phyloP scores from a whole-genome alignment of 306 rosid species.

The Glycyrrhiza uralensis region DNA sequence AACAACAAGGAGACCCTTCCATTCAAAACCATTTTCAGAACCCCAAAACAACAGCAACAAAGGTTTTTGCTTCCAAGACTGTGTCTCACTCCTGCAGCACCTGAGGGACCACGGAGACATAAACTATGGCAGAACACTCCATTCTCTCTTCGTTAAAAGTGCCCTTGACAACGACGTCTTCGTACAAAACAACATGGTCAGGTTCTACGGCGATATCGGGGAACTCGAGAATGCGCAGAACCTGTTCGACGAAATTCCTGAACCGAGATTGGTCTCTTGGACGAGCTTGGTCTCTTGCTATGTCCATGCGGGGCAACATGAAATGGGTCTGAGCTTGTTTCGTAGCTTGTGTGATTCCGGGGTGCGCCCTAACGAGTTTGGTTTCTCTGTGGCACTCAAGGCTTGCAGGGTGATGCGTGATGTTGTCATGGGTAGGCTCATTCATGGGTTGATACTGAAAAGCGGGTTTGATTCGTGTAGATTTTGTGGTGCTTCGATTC shows the following conservation, averaged over 20 bases:
- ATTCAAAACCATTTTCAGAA: neutral
- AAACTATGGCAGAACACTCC: constrained; percentile 31
- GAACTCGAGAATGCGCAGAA: constrained; percentile 29
- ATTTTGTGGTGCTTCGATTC: constrained; percentile 32
- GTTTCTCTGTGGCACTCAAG: constrained; percentile 43
- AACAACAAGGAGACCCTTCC: neutral
- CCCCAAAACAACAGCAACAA: neutral
- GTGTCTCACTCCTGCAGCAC: constrained; percentile 31
- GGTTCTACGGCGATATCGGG: constrained; percentile 25
- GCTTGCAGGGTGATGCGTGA: constrained; percentile 35
- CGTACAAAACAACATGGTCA: constrained; percentile 38
- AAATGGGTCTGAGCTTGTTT: constrained; percentile 32
- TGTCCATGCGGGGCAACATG: constrained; percentile 32
- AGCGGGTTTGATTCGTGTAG: constrained; percentile 28
- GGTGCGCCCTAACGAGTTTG: constrained; percentile 38
- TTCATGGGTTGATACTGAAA: constrained; percentile 41
- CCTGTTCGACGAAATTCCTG: constrained; percentile 44
- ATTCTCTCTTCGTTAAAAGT: constrained; percentile 34
- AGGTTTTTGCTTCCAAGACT: constrained; percentile 34
- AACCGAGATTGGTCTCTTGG: constrained; percentile 47
- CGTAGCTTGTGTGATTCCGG: constrained; percentile 26
- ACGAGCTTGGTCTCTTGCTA: constrained; percentile 41
- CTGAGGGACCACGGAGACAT: constrained; percentile 20
- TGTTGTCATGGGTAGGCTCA: constrained; percentile 29
- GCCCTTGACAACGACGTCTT: constrained; percentile 34